phyloP scores from a whole-genome alignment of 345 rosid genomes.

The Eucalyptus brandiana region DNA sequence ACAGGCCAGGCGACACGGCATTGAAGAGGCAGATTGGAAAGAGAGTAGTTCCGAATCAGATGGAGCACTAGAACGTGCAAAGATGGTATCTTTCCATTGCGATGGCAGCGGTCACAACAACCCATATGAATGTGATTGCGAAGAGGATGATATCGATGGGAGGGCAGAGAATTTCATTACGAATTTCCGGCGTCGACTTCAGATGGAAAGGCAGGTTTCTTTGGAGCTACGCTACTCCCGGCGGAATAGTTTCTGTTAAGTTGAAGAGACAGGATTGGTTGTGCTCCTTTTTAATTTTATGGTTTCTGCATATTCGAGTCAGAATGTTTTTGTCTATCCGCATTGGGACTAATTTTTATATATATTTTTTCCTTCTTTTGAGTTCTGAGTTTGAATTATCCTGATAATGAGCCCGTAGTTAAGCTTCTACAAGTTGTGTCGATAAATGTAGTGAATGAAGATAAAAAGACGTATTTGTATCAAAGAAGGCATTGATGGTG shows the following conservation, averaged over 20 bases:
- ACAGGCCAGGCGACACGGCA: too few relatives aligned
- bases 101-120: too few relatives aligned
- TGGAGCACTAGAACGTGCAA: too few relatives aligned
- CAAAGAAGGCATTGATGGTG: neutral
- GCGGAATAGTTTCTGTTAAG: neutral
- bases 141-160: neutral
- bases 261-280: neutral
- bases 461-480: neutral
- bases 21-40: too few relatives aligned
- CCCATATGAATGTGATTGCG: too few relatives aligned
- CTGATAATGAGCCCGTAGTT: neutral
- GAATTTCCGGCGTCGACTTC: neutral
- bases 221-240: neutral
- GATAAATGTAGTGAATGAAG: neutral
- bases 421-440: neutral
- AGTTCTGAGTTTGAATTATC: neutral
- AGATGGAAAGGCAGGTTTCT: slow-evolving; percentile 16
- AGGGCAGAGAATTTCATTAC: neutral
- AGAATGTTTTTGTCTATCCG: too few relatives aligned
- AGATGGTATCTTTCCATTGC: too few relatives aligned
- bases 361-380: neutral
- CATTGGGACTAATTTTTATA: neutral
- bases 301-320: neutral
- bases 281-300: neutral
- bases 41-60: too few relatives aligned